Base-by-base conservation (phyloP, 2,329 filamentous ascomycete species). In the Sarocladium strictum region DNA sequence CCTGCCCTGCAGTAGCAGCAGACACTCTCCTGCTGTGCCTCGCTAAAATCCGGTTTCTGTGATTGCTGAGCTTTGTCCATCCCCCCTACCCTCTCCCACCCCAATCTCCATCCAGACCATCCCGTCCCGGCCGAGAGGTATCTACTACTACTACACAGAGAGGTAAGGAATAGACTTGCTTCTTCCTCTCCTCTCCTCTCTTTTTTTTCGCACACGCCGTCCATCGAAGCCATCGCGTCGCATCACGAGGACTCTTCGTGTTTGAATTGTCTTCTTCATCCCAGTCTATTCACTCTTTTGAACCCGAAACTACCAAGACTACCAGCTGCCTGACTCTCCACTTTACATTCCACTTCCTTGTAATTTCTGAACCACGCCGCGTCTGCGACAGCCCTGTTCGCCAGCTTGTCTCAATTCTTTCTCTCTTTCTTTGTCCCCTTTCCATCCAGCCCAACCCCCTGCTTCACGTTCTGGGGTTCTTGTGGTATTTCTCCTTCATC, bases 331-430 rank as follows among this genome's bases (percentile, higher is more conserved):
- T 24, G 23, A 29, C 43, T 27, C 43, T 29, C 43, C 43, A 29
- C 43, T 27, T 47, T 47, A n/a, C 43, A 47, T 47, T 47, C 43
- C 43, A 26, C 43, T 29, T 47, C 43, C 19, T 29, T 47, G 43
- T 47, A 43, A 43, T 43, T 43, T 24, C 40, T n/a, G n/a, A 11
- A 21, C 10, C 43, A 17, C 27, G 43, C 23, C 43, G 43, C 43
- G 23, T 27, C 14, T 17, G 15, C 15, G 3, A 3, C 43, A 47
- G 21, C 43, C 43, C n/a, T 21, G 40, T 43, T 27, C 17, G 12
- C 17, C 38, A 21, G 19, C 17, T 56, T 53, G 57, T 55, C 55
- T 55, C 58, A 38, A 59, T 60, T 60, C 57, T 58, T 40, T 54
- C 51, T 60, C 57, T 58, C 43, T 54, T 53, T 53, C 32, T 53